phyloP scores from a whole-genome alignment of 106 monocot genomes.

The Amphibolis antarctica region DNA sequence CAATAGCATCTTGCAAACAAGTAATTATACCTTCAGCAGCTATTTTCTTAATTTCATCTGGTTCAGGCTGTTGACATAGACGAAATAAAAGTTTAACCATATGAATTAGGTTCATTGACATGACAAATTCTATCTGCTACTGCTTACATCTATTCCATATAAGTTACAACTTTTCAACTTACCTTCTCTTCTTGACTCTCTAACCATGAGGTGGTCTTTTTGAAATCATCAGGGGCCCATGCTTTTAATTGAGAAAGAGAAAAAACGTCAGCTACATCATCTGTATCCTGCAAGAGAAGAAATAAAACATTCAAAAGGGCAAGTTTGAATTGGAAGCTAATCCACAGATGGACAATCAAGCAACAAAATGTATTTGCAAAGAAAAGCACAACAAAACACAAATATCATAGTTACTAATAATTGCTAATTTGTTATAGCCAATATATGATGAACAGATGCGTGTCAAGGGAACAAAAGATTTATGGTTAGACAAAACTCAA shows the following conservation, averaged over 20 bases:
- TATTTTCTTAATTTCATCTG: constrained; percentile 58
- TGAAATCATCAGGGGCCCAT: constrained; percentile 61
- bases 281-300: constrained; percentile 8
- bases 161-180: neutral
- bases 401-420: too few relatives aligned
- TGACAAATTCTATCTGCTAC: neutral
- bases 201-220: constrained; percentile 60
- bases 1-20: constrained; percentile 89
- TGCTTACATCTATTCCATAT: neutral
- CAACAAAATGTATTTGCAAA: too few relatives aligned
- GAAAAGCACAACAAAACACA: too few relatives aligned
- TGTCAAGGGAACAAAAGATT: too few relatives aligned
- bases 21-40: constrained; percentile 86
- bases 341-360: too few relatives aligned
- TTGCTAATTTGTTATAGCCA: too few relatives aligned
- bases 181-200: constrained; percentile 89
- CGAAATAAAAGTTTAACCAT: neutral
- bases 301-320: neutral
- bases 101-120: neutral
- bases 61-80: constrained; percentile 42
- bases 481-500: too few relatives aligned
- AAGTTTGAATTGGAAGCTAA: neutral
- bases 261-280: constrained; percentile 5
- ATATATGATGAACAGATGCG: too few relatives aligned
- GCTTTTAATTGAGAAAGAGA: constrained; percentile 55